Percentiles rank a stretch among this genome's conserved stretches.
Evolutionary conservation across 495 filamentous ascomycete species (phyloP).

Genomic region (Acidiella bohemica): DNA sequence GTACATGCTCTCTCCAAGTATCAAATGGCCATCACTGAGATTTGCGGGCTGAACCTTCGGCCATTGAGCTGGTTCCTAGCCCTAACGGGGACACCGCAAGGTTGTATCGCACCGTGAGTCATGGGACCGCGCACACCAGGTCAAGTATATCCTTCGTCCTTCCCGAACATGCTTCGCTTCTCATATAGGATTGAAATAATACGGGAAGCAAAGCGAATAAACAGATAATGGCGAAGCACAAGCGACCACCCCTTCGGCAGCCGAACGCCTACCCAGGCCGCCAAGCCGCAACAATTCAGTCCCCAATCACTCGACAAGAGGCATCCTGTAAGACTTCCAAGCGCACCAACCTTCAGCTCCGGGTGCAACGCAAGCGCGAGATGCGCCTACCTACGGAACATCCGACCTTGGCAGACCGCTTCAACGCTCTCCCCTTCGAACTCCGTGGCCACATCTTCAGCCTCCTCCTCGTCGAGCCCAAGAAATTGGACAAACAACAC

Average conservation of each 20-base stretch:
- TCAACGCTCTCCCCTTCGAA: slow-evolving; percentile 9
- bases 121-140: no score
- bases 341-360: no score
- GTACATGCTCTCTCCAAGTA: no score
- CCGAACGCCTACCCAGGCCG: not conserved
- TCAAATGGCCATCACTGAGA: no score
- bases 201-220: not conserved
- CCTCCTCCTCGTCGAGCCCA: slow-evolving; percentile 5
- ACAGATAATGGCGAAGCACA: not conserved
- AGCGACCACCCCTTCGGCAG: not conserved
- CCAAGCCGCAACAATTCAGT: not conserved
- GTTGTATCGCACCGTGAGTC: not conserved
- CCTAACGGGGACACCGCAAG: not conserved
- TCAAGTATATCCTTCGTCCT: no score
- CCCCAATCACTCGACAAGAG: not conserved
- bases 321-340: no score
- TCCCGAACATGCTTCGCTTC: not conserved
- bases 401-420: slow-evolving; percentile 7
- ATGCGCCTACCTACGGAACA: no score
- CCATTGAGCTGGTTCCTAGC: not conserved
- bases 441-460: slow-evolving; percentile 10
- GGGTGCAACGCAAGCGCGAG: no score
- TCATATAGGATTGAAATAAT: not conserved
- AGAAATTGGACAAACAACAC: slow-evolving; percentile 5
- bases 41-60: not conserved